Conservation (phyloP, 352 stramenopile genomes). For the Phytopythium vexans region DNA sequence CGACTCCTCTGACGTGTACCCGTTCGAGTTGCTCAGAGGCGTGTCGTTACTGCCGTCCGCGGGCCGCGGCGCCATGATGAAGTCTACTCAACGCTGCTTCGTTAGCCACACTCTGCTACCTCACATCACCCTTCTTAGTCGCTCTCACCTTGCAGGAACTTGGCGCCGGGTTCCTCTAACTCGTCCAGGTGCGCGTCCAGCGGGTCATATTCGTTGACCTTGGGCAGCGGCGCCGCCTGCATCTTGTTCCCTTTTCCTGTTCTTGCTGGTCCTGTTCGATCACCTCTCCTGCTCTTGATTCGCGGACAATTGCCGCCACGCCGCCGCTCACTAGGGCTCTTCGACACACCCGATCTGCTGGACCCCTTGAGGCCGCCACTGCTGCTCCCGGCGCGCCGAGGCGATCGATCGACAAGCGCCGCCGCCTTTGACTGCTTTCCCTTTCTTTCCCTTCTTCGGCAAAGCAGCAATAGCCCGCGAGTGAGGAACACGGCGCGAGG, state of each 20-base stretch:
- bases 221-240: conserved; percentile 46
- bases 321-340: too few relatives aligned
- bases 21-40: conserved; percentile 59
- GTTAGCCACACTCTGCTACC: not conserved
- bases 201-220: conserved; percentile 62
- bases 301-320: too few relatives aligned
- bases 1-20: conserved; percentile 84
- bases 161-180: conserved; percentile 60
- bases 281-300: not conserved
- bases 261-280: not conserved
- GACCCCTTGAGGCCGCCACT: too few relatives aligned
- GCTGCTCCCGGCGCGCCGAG: too few relatives aligned
- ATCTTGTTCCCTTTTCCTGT: conserved; percentile 12
- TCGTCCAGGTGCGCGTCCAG: conserved; percentile 71
- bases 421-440: too few relatives aligned
- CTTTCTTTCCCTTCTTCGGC: not conserved
- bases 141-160: conserved; percentile 58
- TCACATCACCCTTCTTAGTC: not conserved
- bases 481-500: not conserved
- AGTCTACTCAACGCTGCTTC: conserved; percentile 24
- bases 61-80: conserved; percentile 29
- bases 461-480: not conserved
- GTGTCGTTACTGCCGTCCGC: conserved; percentile 29
- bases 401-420: too few relatives aligned
- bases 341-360: not conserved